These are phyloP conservation scores for Tylopilus felleus DNA, from an alignment of 768 basidiomycete species.

Conservation along the genomic window DNA sequence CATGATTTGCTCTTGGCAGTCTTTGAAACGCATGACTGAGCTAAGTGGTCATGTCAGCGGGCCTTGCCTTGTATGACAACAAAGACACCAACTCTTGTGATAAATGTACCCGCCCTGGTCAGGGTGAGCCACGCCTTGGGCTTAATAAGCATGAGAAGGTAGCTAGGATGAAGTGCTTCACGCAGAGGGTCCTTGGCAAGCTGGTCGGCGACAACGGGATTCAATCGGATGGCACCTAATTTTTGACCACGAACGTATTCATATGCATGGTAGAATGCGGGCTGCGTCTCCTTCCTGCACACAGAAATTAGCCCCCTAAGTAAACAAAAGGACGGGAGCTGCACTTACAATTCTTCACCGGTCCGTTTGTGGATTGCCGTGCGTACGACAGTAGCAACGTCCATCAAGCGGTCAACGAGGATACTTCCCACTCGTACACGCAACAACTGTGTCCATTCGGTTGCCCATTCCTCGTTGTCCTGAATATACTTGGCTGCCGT, in stretches of 20 bases:
- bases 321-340: background rate
- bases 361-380: constrained; percentile 55
- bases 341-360: constrained; percentile 56
- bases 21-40: constrained; percentile 89
- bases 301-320: constrained; percentile 3
- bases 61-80: background rate
- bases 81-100: constrained; percentile 56
- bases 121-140: constrained; percentile 83
- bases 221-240: constrained; percentile 86
- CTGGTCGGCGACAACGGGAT: constrained; percentile 73
- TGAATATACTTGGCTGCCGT: constrained; percentile 61
- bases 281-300: constrained; percentile 69
- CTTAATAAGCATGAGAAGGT: constrained; percentile 92
- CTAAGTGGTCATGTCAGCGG: constrained; percentile 33
- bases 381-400: constrained; percentile 78
- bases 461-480: constrained; percentile 69
- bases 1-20: constrained; percentile 81
- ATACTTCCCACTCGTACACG: constrained; percentile 79
- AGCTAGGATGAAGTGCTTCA: constrained; percentile 82
- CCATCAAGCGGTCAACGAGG: constrained; percentile 79
- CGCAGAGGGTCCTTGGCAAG: constrained; percentile 70
- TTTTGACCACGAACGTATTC: constrained; percentile 91
- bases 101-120: constrained; percentile 82
- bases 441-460: constrained; percentile 76
- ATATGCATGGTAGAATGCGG: constrained; percentile 88